Conservation (phyloP, 345 rosid species). For the Murraya paniculata region DNA sequence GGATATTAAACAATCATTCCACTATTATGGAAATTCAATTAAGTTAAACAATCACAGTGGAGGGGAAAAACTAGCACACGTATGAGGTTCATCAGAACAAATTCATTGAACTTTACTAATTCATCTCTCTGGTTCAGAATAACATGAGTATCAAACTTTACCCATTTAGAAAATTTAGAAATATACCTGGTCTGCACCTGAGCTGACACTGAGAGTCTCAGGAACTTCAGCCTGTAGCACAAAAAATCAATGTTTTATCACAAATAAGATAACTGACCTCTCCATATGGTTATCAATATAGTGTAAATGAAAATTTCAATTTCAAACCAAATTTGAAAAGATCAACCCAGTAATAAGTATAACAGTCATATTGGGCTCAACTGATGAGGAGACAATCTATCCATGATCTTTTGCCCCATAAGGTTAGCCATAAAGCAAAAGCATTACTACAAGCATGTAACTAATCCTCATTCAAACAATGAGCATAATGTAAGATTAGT, state of each 20-base stretch:
- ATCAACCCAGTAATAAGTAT: neutral
- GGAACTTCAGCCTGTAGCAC: conserved; percentile 32
- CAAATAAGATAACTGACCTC: neutral
- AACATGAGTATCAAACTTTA: neutral
- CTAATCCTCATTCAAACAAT: neutral
- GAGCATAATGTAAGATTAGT: neutral
- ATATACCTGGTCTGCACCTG: conserved; percentile 54
- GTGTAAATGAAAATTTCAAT: neutral
- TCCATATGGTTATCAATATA: neutral
- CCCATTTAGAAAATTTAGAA: neutral
- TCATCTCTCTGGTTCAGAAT: neutral
- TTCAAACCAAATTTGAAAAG: neutral
- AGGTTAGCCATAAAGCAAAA: neutral
- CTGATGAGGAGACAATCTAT: neutral
- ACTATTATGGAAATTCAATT: neutral
- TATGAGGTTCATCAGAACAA: neutral
- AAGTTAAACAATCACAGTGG: neutral
- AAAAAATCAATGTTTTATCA: conserved; percentile 12
- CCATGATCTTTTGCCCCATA: conserved; percentile 2
- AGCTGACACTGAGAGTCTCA: conserved; percentile 36
- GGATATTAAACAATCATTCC: neutral
- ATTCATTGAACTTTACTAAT: neutral
- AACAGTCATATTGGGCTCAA: neutral
- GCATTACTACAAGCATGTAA: neutral
- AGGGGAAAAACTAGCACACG: too few species aligned